Evolutionary conservation across 2,329 filamentous ascomycete genomes (phyloP).

Genomic region (Xylariaceae sp.): DNA sequence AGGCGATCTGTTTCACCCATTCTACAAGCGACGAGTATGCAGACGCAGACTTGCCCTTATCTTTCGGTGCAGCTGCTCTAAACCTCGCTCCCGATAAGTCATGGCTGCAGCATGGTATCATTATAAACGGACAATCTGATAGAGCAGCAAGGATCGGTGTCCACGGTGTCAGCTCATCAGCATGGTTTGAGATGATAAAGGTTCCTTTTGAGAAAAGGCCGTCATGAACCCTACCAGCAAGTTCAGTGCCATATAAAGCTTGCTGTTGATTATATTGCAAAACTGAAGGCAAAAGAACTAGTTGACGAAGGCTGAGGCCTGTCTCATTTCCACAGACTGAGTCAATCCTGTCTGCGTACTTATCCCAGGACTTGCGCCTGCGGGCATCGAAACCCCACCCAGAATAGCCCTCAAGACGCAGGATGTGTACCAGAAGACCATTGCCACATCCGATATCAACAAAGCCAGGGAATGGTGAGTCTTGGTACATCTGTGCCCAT

Average conservation of each 20-base stretch:
- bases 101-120: constrained; percentile 96
- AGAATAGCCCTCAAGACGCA: constrained; percentile 77
- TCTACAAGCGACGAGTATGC: constrained; percentile 83
- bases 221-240: constrained; percentile 48
- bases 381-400: constrained; percentile 95
- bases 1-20: constrained; percentile 74
- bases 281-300: constrained; percentile 56
- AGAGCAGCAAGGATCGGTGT: constrained; percentile 85
- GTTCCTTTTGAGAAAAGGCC: constrained; percentile 76
- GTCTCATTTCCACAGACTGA: constrained; percentile 22
- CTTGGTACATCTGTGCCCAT: constrained; percentile 81
- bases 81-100: constrained; percentile 76
- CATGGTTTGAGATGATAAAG: constrained; percentile 97
- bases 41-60: constrained; percentile 61
- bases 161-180: constrained; percentile 95
- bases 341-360: constrained; percentile 54
- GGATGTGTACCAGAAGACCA: constrained; percentile 83
- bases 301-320: constrained; percentile 48
- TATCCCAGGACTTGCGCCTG: constrained; percentile 81
- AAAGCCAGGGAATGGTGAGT: constrained; percentile 76
- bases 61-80: constrained; percentile 66
- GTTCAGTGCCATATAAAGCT: constrained; percentile 21
- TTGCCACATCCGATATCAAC: constrained; percentile 97
- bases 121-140: constrained; percentile 81
- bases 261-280: constrained; percentile 34